Evolutionary conservation across 2,329 filamentous ascomycete species (phyloP), one percentile per base, ranked within the genome.

Genomic region (Fusarium luffae): DNA sequence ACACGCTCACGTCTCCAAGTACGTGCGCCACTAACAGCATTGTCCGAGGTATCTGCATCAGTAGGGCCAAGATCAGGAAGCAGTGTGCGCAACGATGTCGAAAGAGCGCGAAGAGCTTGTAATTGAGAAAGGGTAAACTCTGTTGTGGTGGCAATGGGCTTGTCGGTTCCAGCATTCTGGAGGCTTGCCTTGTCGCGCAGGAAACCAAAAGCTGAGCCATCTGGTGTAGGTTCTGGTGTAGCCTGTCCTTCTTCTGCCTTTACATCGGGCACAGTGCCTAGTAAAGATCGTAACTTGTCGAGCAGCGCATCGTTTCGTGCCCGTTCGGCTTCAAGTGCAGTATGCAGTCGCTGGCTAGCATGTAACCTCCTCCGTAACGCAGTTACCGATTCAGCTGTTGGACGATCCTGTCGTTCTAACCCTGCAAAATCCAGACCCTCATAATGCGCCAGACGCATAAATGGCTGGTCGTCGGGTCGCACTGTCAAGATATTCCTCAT

Each of bases 401-500:
- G 89, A 43, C 77, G 69, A 52, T 77, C 76, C 5, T 54, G 48
- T 4, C 66, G 63, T 32, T 67, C 68, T 3, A 50, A 44, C 1
- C 59, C 68, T 7, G 73, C 65, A 46, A 89, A 84, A 64, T 87
- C 85, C 21, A 89, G 77, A 2, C 84, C 93, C 78, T 94, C 89
- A 82, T 99, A 98, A 84, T 98, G 95, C 49, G 88, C 88, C 69
- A 99, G 83, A 55, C 91, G 85, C 69, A 98, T 90, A 89, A 92
- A 98, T 61, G 88, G 87, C 74, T 92, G 84, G 66, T 95, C 92
- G 28, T 90, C 88, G 50, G 88, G 88, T 37, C 79, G 78, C 41
- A 95, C 88, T 42, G 88, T 90, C 68, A 96, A 81, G 72, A 94
- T 92, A 77, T 98, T 98, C 70, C 93, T 86, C 83, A 99, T 85